phyloP scores from a whole-genome alignment of 345 rosid genomes.

The Gossypium rotundifolium region DNA sequence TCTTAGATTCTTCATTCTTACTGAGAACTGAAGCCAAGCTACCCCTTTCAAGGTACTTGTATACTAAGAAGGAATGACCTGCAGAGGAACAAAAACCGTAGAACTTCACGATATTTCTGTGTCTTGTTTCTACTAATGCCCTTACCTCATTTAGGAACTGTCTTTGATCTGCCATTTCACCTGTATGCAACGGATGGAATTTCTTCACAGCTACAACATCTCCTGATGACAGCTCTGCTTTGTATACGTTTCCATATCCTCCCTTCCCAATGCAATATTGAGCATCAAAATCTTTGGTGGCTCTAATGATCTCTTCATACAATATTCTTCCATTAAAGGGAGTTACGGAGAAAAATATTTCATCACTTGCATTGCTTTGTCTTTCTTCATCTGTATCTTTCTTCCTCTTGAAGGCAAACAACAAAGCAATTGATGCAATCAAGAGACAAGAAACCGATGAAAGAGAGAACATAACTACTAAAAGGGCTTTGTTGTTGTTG shows the following conservation, averaged over 20 bases:
- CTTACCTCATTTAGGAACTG: constrained; percentile 16
- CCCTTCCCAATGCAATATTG: constrained; percentile 6
- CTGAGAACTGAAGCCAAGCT: constrained; percentile 23
- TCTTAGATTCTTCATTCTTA: not conserved
- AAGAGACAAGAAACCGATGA: not conserved
- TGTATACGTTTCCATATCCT: not conserved
- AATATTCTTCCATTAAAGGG: constrained; percentile 14
- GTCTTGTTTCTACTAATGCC: constrained; percentile 20
- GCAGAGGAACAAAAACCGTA: constrained; percentile 20
- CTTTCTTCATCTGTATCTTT: not conserved
- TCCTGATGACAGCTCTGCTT: not conserved
- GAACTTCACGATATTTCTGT: constrained; percentile 22
- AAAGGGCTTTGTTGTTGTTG: not conserved
- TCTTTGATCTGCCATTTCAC: too few species aligned
- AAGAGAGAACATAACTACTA: not conserved
- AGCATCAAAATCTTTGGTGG: constrained; percentile 15
- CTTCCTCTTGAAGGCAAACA: not conserved
- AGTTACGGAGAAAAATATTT: not conserved
- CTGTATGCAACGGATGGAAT: too few species aligned
- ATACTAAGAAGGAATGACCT: constrained; percentile 17
- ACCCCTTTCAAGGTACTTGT: constrained; percentile 22
- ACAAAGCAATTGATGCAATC: not conserved
- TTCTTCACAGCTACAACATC: too few species aligned
- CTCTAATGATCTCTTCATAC: constrained; percentile 17
- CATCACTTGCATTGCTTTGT: not conserved